Base-by-base conservation (phyloP, 768 basidiomycete species). In the Boletus tylopilopsis region DNA sequence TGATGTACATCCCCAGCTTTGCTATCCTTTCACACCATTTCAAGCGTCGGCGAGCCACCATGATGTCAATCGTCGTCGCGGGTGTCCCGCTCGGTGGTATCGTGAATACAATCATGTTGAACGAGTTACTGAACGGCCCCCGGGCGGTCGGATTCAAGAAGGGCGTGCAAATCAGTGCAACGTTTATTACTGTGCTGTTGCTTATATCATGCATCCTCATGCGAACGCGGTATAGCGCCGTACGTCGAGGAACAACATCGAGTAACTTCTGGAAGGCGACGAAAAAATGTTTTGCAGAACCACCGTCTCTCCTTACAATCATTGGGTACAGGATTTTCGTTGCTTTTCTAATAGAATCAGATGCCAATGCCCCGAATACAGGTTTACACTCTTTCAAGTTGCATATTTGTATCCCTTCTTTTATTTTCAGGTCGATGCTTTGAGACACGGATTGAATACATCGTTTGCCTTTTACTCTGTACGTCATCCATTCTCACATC, bases 401-500 rank as follows among this genome's bases (percentile, higher is more conserved):
- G 76, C 74, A 1, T 61, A 74, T 25, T 74, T 72, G 49, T 79
- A 76, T 42, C 79, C 81, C 0, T 69, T 77, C 37, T 83, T 79
- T 62, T 84, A 81, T 61, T 66, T 85, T 18, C 83, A 85, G 55
- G 58, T 82, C 6, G 74, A 79, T 40, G 71, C 81, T 3, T 70
- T 80, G 13, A 68, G 68, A 47, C 78, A 78, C 40, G 76, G 76
- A 4, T 66, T 81, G 23, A 57, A 65, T 35, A 47, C 67, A 1
- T 64, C 63, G 21, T 66, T 85, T 15, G 74, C 82, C 0, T 83
- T 83, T 54, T 82, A 82, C 56, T 73, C 73, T 19, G 82, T 81
- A 47, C 25, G 64, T 53, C 11, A 13, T 30, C 32, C 11, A 2
- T 42, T 30, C 7, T 24, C 12, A 27, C 1, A 42, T 15, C 36